phyloP scores from a whole-genome alignment of 768 basidiomycete genomes.

The Xerocomus brunneocitrinus region DNA sequence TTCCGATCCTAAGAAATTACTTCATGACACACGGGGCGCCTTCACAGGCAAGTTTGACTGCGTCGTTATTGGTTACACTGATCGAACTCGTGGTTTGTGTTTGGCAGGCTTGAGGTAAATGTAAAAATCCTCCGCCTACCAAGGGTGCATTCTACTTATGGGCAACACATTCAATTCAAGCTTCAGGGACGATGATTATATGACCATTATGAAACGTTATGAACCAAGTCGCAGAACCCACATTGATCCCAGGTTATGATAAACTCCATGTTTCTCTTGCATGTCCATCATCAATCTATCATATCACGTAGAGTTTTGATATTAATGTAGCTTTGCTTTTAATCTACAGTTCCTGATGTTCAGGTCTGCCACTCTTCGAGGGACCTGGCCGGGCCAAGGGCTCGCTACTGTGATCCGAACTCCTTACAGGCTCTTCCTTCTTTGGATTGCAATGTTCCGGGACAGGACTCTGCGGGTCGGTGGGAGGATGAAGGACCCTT shows the following conservation, averaged over 20 bases:
- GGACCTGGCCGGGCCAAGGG: slow-evolving; percentile 22
- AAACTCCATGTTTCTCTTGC: slow-evolving; percentile 21
- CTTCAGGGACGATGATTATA: slow-evolving; percentile 20
- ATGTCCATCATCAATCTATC: slow-evolving; percentile 21
- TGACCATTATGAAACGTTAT: slow-evolving; percentile 26
- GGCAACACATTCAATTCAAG: background rate
- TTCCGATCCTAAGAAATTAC: slow-evolving; percentile 77
- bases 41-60: slow-evolving; percentile 32
- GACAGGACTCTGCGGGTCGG: slow-evolving; percentile 71
- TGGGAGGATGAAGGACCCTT: slow-evolving; percentile 66
- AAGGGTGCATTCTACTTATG: background rate
- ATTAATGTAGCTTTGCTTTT: slow-evolving; percentile 12
- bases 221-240: slow-evolving; percentile 1
- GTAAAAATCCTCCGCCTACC: slow-evolving; percentile 9
- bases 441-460: slow-evolving; percentile 71
- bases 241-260: slow-evolving; percentile 4
- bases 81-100: slow-evolving; percentile 19
- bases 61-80: slow-evolving; percentile 11
- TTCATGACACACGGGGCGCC: slow-evolving; percentile 63
- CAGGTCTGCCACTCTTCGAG: slow-evolving; percentile 6
- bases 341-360: slow-evolving; percentile 31
- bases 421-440: slow-evolving; percentile 37
- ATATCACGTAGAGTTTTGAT: slow-evolving; percentile 6
- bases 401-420: slow-evolving; percentile 26
- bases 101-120: slow-evolving; percentile 26